Percentiles rank a stretch among this genome's conserved stretches.
These are phyloP conservation scores for Brassica rapa DNA, from an alignment of 345 rosid species.

Conservation along the genomic window DNA sequence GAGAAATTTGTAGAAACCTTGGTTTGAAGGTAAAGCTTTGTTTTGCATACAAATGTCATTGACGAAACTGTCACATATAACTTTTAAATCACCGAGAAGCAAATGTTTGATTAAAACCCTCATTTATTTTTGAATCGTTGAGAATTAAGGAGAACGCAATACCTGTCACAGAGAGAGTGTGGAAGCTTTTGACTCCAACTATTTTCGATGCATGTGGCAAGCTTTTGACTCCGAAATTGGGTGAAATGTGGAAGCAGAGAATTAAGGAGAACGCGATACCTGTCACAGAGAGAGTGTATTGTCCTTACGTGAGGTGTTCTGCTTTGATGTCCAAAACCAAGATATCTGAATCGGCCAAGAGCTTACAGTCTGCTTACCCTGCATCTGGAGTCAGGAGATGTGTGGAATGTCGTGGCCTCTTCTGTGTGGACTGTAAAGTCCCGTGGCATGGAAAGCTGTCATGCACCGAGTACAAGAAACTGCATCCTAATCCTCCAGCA, in stretches of 20 bases:
- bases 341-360: slow-evolving; percentile 44
- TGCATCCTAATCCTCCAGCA: slow-evolving; percentile 47
- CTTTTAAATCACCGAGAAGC: too few species aligned
- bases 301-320: slow-evolving; percentile 79
- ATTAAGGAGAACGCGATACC: slow-evolving; percentile 68
- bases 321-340: slow-evolving; percentile 69
- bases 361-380: slow-evolving; percentile 31
- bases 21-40: too few species aligned
- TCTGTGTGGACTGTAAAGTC: slow-evolving; percentile 79
- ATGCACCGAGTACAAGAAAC: slow-evolving; percentile 48
- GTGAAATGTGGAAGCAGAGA: slow-evolving; percentile 53
- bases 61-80: too few species aligned
- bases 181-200: too few species aligned
- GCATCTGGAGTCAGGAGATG: slow-evolving; percentile 61
- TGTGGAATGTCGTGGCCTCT: slow-evolving; percentile 52
- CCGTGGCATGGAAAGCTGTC: slow-evolving; percentile 70
- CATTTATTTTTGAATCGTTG: too few species aligned
- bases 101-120: too few species aligned
- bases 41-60: too few species aligned
- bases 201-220: slow-evolving; percentile 50
- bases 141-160: too few species aligned
- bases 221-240: slow-evolving; percentile 61
- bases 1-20: not conserved
- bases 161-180: too few species aligned
- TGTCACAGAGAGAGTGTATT: slow-evolving; percentile 65